Conservation (phyloP, 805 yeast species). For the Saccharomycopsis guyanensis region DNA sequence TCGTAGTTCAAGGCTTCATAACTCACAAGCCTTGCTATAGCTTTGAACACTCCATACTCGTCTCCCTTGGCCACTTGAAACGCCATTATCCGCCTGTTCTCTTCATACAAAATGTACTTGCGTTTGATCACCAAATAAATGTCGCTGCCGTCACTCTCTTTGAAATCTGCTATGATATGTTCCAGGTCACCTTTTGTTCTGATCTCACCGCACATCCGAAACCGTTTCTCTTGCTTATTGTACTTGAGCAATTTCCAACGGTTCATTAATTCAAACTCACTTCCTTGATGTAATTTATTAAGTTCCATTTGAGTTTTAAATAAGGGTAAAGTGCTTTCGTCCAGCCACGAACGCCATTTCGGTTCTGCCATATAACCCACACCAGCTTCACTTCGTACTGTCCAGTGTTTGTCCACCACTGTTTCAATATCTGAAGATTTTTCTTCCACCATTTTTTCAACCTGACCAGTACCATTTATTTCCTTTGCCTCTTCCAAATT, state of each 20-base stretch:
- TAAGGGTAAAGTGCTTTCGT: neutral
- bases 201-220: neutral
- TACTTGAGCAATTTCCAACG: neutral
- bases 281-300: neutral
- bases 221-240: neutral
- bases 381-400: too few species aligned
- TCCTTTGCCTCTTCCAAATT: neutral
- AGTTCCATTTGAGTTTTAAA: neutral
- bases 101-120: neutral
- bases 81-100: neutral
- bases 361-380: neutral
- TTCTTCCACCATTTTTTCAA: too few species aligned
- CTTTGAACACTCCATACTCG: constrained; percentile 8
- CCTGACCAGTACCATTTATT: neutral
- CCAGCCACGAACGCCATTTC: neutral
- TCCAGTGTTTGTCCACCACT: too few species aligned
- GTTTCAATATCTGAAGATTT: too few species aligned
- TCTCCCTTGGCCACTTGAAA: constrained; percentile 7
- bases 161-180: neutral
- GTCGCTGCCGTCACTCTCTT: neutral
- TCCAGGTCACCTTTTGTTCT: neutral
- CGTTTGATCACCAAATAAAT: neutral
- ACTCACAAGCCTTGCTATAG: constrained; percentile 8
- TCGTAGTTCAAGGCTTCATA: constrained; percentile 4
- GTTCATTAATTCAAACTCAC: neutral